Evolutionary conservation across 495 filamentous ascomycete genomes (phyloP), one percentile per base, ranked within the genome.

Genomic region (Extremus antarcticus): DNA sequence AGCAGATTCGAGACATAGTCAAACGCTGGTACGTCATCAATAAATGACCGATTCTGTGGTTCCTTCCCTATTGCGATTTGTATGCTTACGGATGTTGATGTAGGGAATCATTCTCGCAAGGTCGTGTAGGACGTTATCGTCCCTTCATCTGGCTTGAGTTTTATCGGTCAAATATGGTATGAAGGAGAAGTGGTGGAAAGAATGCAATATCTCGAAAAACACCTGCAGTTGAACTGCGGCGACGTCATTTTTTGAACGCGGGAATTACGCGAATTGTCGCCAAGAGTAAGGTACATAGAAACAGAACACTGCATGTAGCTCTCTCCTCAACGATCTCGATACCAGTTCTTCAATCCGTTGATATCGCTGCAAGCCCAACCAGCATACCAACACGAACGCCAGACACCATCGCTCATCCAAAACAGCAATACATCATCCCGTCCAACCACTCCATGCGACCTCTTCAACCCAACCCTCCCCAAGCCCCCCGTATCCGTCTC

Each of bases 91-190:
- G 64, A 70, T 70, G 67, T 95, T 81, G 70, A 95, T 87, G 63
- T 85, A 94, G 53, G 90, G 86, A 63, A 95, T 72, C 90, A 97
- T 95, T 23, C 51, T 69, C 11, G 3, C 59, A 54, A n/a, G 15
- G 7, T 45, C 4, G 4, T 13, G 13, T 35, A n/a, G n/a, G 4
- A 4, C 29, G 13, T 35, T 35, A 35, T 4, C 13, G 29, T 35
- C 29, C 4, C 29, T 35, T 35, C 7, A 35, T 35, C 4, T 35
- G 7, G 7, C 7, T 35, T 13, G 7, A 13, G 13, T 35, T 35
- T 35, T 7, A 7, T 35, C 7, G 29, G 29, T 35, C 29, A 4
- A 35, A 13, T 35, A 7, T 4, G 29, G n/a, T n/a, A n/a, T n/a
- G n/a, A n/a, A n/a, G n/a, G n/a, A n/a, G n/a, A n/a, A n/a, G n/a